A percentile compares a stretch with the other conserved stretches of the same genome.
These are phyloP conservation scores for Silene noctiflora DNA, from an alignment of 179 eudicot species.

Conservation along the genomic window DNA sequence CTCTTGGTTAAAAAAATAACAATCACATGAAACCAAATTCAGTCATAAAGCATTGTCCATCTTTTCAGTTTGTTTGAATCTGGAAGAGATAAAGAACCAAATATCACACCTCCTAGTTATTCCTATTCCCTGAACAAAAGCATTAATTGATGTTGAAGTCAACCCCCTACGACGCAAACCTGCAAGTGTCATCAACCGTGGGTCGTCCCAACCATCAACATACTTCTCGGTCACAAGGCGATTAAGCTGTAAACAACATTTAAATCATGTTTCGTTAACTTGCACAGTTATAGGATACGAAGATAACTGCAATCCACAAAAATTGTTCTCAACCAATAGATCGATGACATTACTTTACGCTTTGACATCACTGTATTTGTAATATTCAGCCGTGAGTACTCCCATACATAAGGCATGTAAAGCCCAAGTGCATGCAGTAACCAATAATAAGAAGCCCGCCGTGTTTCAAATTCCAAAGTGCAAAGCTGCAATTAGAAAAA, in stretches of 20 bases:
- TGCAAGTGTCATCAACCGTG: conserved; percentile 81
- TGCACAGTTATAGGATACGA: background rate
- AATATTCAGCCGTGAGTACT: conserved; percentile 87
- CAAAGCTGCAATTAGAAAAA: conserved; percentile 65
- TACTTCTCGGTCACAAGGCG: conserved; percentile 78
- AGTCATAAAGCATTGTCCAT: background rate
- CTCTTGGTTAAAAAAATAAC: background rate
- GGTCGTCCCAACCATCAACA: conserved; percentile 99
- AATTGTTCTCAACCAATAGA: background rate
- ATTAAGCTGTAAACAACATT: conserved; percentile 58
- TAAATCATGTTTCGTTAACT: background rate
- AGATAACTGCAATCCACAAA: background rate
- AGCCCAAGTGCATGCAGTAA: conserved; percentile 74
- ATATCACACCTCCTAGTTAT: conserved; percentile 73
- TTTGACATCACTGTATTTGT: conserved; percentile 95
- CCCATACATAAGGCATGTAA: conserved; percentile 96
- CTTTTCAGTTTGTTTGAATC: background rate
- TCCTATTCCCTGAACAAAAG: conserved; percentile 92
- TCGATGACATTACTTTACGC: conserved; percentile 63
- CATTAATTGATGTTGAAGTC: conserved; percentile 70
- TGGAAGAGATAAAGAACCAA: background rate
- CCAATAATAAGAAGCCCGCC: conserved; percentile 98
- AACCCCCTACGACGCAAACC: conserved; percentile 95
- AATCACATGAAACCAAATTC: background rate
- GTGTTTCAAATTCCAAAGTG: conserved; percentile 97